phyloP scores from a whole-genome alignment of 2,329 filamentous ascomycete genomes.

The Onygenales sp. region DNA sequence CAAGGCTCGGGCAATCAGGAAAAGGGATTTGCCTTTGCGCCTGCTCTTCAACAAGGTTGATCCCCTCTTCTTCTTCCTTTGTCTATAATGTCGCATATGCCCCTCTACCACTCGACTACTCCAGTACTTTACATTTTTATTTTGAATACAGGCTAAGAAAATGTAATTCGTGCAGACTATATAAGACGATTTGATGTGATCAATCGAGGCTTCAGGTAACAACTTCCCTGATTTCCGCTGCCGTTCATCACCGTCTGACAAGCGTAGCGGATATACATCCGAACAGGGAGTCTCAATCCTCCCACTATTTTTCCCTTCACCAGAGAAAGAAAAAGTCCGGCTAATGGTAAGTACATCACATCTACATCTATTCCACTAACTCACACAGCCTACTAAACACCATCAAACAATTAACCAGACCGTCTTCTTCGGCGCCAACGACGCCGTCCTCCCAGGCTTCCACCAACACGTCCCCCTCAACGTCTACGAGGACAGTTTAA shows the following conservation, averaged over 20 bases:
- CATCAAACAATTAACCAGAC: conserved; percentile 38
- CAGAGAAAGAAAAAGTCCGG: conserved; percentile 40
- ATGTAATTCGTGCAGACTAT: conserved; percentile 46
- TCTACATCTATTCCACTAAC: neutral
- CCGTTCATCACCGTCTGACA: conserved; percentile 3
- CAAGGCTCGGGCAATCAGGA: conserved; percentile 54
- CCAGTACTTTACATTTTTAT: neutral
- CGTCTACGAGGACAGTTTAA: conserved; percentile 64
- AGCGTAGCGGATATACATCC: conserved; percentile 65
- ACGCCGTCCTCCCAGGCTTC: conserved; percentile 61
- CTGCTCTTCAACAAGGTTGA: conserved; percentile 59
- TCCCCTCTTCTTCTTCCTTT: neutral
- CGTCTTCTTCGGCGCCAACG: conserved; percentile 83
- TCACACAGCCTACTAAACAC: neutral
- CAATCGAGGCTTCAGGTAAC: conserved; percentile 67
- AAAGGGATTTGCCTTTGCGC: conserved; percentile 64
- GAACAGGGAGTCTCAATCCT: conserved; percentile 61
- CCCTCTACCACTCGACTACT: neutral
- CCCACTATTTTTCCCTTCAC: conserved; percentile 60
- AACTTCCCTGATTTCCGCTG: conserved; percentile 10
- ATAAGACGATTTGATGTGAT: conserved; percentile 72
- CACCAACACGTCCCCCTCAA: conserved; percentile 71
- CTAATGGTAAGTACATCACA: conserved; percentile 29
- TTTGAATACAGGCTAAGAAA: neutral
- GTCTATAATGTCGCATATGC: neutral